Evolutionary conservation across 2,329 filamentous ascomycete genomes (phyloP).

Genomic region (Chaetomiaceae sp.): DNA sequence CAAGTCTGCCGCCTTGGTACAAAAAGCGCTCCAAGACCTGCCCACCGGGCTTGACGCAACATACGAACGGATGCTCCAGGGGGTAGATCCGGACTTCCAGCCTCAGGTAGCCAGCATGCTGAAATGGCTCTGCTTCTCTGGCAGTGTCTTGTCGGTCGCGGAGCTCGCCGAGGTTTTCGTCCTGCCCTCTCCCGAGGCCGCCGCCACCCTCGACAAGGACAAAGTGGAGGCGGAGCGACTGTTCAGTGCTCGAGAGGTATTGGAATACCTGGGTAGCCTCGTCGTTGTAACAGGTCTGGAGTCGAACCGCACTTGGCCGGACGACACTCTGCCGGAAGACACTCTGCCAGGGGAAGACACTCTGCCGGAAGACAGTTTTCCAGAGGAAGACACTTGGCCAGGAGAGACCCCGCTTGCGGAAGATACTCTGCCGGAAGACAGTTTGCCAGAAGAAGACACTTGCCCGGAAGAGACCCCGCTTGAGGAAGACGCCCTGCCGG

Average conservation of each 20-base stretch:
- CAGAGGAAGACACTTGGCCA: too few relatives aligned
- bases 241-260: not conserved
- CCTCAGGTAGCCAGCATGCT: not conserved
- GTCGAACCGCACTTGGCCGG: too few relatives aligned
- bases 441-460: too few relatives aligned
- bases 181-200: not conserved
- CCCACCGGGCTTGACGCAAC: not conserved
- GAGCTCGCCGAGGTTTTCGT: not conserved
- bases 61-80: not conserved
- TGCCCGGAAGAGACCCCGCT: too few relatives aligned
- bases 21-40: not conserved
- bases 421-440: too few relatives aligned
- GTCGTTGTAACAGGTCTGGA: not conserved
- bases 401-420: too few relatives aligned
- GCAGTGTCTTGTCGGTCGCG: not conserved
- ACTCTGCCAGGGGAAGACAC: too few relatives aligned
- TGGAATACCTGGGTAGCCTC: not conserved
- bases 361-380: too few relatives aligned
- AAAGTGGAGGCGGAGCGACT: not conserved
- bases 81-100: not conserved
- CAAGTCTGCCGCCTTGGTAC: not conserved
- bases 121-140: not conserved
- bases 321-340: too few relatives aligned
- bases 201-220: not conserved
- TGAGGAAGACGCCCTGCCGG: too few relatives aligned